These are phyloP conservation scores for Lentinula aciculospora DNA, from an alignment of 768 basidiomycete species.

Conservation along the genomic window DNA sequence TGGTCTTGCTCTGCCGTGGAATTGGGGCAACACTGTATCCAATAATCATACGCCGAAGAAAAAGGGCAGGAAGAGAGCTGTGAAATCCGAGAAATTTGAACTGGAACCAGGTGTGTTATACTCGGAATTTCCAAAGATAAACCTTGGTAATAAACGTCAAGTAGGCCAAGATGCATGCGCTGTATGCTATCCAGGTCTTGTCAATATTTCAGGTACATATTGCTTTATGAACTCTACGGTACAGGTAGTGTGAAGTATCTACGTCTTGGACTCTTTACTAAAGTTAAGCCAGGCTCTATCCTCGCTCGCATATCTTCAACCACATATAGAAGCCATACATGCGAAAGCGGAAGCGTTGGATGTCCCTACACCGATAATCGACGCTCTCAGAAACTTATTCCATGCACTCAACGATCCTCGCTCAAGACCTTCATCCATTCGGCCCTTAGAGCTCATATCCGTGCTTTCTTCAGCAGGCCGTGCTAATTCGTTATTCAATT, in stretches of 20 bases:
- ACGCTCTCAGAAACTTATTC: constrained; percentile 69
- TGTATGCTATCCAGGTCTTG: constrained; percentile 80
- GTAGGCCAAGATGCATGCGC: constrained; percentile 22
- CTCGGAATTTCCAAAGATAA: not conserved
- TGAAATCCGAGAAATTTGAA: constrained; percentile 2
- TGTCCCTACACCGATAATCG: constrained; percentile 82
- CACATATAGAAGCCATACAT: constrained; percentile 73
- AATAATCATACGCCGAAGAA: constrained; percentile 10
- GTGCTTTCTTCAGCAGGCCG: constrained; percentile 57
- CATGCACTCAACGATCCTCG: constrained; percentile 62
- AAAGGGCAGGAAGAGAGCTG: constrained; percentile 5
- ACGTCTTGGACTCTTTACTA: constrained; percentile 7
- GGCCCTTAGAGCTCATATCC: constrained; percentile 67
- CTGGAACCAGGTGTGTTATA: constrained; percentile 1
- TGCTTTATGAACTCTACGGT: constrained; percentile 98
- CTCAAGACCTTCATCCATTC: constrained; percentile 52
- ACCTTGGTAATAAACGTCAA: not conserved
- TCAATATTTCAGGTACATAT: constrained; percentile 93
- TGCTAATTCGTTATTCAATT: constrained; percentile 65
- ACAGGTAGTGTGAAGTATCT: constrained; percentile 46
- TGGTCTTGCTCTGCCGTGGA: constrained; percentile 56
- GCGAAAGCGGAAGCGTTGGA: constrained; percentile 73
- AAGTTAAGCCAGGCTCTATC: constrained; percentile 70
- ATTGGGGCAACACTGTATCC: constrained; percentile 33
- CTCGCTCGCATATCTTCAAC: constrained; percentile 76